Percentiles rank a stretch among this genome's conserved stretches.
Conservation (phyloP, 306 rosid genomes). For the Ceratonia siliqua region DNA sequence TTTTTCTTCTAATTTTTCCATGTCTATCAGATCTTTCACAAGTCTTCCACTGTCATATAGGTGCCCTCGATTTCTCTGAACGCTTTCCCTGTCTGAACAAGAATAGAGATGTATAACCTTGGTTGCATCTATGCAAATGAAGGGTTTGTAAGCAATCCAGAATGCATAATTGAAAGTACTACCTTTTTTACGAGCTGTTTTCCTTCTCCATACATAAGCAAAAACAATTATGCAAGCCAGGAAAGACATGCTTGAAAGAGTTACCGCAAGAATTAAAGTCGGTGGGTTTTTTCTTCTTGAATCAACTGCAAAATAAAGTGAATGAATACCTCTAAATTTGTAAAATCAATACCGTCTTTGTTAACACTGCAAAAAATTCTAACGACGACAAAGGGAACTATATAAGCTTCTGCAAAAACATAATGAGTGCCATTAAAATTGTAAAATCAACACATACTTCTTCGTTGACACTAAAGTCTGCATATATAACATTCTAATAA, state of each 20-base stretch:
- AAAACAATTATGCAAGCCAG: neutral
- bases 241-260: neutral
- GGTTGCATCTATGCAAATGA: neutral
- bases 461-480: no score
- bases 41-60: slow-evolving; percentile 2
- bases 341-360: neutral
- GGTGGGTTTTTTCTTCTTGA: neutral
- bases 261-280: neutral
- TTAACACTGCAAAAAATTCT: no score
- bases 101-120: neutral
- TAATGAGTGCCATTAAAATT: no score
- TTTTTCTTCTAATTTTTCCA: slow-evolving; percentile 23
- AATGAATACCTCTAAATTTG: neutral
- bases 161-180: neutral
- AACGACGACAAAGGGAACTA: no score
- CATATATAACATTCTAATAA: no score
- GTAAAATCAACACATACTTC: no score
- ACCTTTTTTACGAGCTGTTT: slow-evolving; percentile 26
- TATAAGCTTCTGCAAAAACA: no score
- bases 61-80: neutral
- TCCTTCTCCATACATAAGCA: neutral
- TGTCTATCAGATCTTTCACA: slow-evolving; percentile 23
- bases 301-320: neutral
- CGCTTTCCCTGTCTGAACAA: neutral
- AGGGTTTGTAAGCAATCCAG: neutral